Base-by-base conservation (phyloP, 2,329 filamentous ascomycete genomes). In the Ophiostoma quercus region DNA sequence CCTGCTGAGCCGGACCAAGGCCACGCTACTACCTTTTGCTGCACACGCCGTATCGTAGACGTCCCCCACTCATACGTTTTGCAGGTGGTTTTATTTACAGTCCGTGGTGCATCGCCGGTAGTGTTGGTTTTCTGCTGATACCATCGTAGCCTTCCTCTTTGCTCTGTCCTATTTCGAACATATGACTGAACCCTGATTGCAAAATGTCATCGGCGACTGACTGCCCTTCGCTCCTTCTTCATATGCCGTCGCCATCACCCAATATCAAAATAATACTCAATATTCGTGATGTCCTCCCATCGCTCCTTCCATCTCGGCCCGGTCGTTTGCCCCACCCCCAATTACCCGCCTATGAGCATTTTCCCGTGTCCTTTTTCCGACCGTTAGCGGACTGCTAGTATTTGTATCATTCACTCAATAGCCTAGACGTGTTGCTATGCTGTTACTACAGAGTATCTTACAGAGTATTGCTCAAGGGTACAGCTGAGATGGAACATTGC, bases 311-410 rank as follows among this genome's bases (percentile, higher is more conserved):
- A 67, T 32, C 66, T 67, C 43, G 66, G 66, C 69, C 66, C 54
- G 69, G 69, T 41, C 57, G 34, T 11, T 41, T 43, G 71, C 71
- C 72, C 72, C 72, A 73, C 72, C 72, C 41, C 65, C 43, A 67
- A 67, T 69, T 62, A 67, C 68, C 69, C 71, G 67, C 63, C 69
- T 70, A 70, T 68, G 67, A 62, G 60, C 68, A 68, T 67, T 70
- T 73, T 72, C 66, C 72, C 72, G 71, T 70, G 57, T 63, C 65
- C 47, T 57, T 67, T 69, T 72, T 71, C 60, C 71, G 70, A 69
- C 51, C 68, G 62, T 67, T 69, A 66, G 32, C 57, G 66, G 37
- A 65, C 68, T 4, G 39, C 22, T 47, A 34, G 34, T 67, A 39
- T 39, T 69, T 54, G 43, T 47, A 47, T 19, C 43, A 47, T 19